These are phyloP conservation scores for Eucalyptus lansdowneana DNA, from an alignment of 345 rosid species.

Conservation along the genomic window DNA sequence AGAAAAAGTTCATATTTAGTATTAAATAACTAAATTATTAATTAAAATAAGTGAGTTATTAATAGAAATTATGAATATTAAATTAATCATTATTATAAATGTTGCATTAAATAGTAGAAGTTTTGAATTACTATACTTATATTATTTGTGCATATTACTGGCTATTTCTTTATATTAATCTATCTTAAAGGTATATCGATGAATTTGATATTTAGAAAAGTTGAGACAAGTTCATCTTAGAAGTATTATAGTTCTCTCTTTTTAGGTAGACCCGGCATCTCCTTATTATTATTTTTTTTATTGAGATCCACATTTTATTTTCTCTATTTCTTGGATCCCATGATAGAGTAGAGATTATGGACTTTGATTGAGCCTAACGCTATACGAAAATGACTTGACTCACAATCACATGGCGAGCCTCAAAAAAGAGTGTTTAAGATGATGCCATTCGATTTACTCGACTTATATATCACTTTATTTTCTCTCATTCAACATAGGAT, in stretches of 20 bases:
- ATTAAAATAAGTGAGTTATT: not conserved
- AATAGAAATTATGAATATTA: not conserved
- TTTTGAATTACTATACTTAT: not conserved
- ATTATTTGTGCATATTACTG: not conserved
- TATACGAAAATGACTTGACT: not conserved
- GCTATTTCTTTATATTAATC: not conserved
- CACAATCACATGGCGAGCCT: not conserved
- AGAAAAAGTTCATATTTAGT: not conserved
- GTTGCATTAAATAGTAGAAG: not conserved
- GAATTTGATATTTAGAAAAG: too few species aligned
- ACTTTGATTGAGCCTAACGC: not conserved
- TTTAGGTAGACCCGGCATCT: not conserved
- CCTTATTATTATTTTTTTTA: not conserved
- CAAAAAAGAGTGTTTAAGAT: not conserved
- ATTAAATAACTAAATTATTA: not conserved
- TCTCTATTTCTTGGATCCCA: not conserved
- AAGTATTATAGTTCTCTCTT: too few species aligned
- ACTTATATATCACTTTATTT: too few species aligned
- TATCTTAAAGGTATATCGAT: not conserved
- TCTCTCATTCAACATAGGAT: rapidly evolving
- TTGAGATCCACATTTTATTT: not conserved
- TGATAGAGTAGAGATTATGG: not conserved
- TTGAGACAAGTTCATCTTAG: too few species aligned
- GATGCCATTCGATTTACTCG: not conserved
- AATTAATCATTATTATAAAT: not conserved